Evolutionary conservation across 2,329 filamentous ascomycete species (phyloP).

Genomic region (Cytospora schulzeri): DNA sequence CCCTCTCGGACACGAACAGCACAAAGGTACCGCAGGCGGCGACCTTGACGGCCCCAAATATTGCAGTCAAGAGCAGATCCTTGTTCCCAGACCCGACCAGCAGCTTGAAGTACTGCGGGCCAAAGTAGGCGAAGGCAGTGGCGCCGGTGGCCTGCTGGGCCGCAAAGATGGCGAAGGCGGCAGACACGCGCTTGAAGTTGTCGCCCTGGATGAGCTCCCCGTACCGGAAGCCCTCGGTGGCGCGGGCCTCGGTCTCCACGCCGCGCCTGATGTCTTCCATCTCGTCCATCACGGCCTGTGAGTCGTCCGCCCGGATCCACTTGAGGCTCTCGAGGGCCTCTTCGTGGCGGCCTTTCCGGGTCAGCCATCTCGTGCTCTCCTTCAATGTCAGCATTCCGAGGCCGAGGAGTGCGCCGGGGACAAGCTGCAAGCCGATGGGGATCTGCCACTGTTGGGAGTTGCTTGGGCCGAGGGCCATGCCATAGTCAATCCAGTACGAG

Average conservation of each 20-base stretch:
- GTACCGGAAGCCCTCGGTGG: conserved; percentile 45
- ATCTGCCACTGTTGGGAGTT: conserved; percentile 55
- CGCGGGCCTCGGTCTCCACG: conserved; percentile 47
- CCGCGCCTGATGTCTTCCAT: conserved; percentile 53
- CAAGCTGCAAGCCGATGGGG: conserved; percentile 54
- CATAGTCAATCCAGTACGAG: conserved; percentile 51
- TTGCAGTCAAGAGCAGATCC: conserved; percentile 51
- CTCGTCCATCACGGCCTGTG: conserved; percentile 42
- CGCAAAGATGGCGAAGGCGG: conserved; percentile 50
- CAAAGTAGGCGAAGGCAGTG: conserved; percentile 57
- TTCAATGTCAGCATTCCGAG: conserved; percentile 50
- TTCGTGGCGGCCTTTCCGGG: conserved; percentile 45
- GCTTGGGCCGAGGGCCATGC: conserved; percentile 35
- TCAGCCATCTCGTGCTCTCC: conserved; percentile 54
- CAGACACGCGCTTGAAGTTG: conserved; percentile 46
- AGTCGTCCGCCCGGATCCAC: conserved; percentile 52
- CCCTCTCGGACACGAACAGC: conserved; percentile 53
- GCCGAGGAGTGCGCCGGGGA: conserved; percentile 49
- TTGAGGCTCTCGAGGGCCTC: conserved; percentile 50
- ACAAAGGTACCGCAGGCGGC: conserved; percentile 52
- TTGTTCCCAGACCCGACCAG: conserved; percentile 49
- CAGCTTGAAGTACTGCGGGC: conserved; percentile 56
- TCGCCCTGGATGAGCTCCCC: conserved; percentile 48
- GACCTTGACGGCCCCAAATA: conserved; percentile 58
- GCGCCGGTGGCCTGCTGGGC: conserved; percentile 57